Evolutionary conservation across 2,329 filamentous ascomycete species (phyloP).

Genomic region (Beauveria bassiana): DNA sequence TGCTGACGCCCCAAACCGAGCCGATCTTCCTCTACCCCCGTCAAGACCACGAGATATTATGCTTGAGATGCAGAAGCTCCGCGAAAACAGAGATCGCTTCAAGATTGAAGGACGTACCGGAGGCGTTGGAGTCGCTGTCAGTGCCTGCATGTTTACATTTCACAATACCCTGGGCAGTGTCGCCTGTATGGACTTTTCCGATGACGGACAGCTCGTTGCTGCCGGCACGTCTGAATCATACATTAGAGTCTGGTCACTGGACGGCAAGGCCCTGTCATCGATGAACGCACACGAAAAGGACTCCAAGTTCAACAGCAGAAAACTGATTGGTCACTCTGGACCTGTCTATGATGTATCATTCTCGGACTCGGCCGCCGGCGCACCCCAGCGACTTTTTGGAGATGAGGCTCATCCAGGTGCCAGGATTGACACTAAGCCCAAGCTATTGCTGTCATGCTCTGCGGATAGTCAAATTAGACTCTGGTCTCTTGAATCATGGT

Average conservation of each 20-base stretch:
- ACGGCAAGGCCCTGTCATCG: constrained; percentile 72
- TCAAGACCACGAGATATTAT: constrained; percentile 84
- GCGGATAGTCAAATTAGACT: constrained; percentile 82
- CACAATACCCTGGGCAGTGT: constrained; percentile 91
- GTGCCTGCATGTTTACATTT: constrained; percentile 96
- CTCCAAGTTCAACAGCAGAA: constrained; percentile 52
- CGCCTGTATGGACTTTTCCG: constrained; percentile 92
- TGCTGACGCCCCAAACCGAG: constrained; percentile 69
- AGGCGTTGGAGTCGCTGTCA: constrained; percentile 74
- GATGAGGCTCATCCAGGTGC: constrained; percentile 35
- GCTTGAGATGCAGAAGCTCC: constrained; percentile 89
- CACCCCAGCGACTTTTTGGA: constrained; percentile 41
- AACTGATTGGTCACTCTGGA: constrained; percentile 83
- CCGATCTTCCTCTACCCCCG: constrained; percentile 77
- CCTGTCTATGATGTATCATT: constrained; percentile 88
- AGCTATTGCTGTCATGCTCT: constrained; percentile 78
- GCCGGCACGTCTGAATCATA: constrained; percentile 90
- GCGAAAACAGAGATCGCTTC: constrained; percentile 87
- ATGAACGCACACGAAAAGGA: constrained; percentile 52
- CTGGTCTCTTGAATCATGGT: constrained; percentile 88
- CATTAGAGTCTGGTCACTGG: constrained; percentile 87
- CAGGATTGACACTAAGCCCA: constrained; percentile 48
- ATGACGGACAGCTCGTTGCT: constrained; percentile 79
- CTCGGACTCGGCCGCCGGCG: constrained; percentile 58
- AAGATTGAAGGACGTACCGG: constrained; percentile 78